A percentile compares a stretch with the other conserved stretches of the same genome.
Evolutionary conservation across 2,329 filamentous ascomycete genomes (phyloP).

Genomic region (Lizonia empirigonia): DNA sequence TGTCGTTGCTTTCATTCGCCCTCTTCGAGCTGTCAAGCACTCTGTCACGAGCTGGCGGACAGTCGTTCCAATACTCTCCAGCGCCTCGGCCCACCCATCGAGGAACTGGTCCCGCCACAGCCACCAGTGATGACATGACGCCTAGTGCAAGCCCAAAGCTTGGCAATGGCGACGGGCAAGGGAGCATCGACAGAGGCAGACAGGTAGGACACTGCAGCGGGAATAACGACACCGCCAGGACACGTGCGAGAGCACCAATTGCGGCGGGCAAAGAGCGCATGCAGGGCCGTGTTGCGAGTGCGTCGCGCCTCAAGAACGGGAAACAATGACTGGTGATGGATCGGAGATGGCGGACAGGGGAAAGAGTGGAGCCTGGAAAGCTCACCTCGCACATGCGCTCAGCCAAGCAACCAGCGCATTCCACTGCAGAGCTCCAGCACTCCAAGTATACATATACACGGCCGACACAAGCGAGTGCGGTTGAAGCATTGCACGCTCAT

Average conservation of each 20-base stretch:
- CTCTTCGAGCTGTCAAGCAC: background rate
- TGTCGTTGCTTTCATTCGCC: no score
- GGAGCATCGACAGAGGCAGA: no score
- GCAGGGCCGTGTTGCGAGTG: conserved; percentile 8
- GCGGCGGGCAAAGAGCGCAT: background rate
- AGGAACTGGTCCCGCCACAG: no score
- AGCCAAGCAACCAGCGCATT: conserved; percentile 15
- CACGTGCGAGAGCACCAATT: background rate
- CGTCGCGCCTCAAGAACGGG: background rate
- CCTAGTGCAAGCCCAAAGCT: conserved; percentile 12
- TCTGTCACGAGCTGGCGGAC: conserved; percentile 1
- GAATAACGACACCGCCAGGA: background rate
- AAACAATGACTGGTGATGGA: background rate
- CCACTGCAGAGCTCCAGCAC: background rate
- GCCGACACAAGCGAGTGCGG: background rate
- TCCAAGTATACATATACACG: no score
- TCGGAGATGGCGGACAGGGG: background rate
- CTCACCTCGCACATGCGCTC: conserved; percentile 17
- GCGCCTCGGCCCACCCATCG: conserved; percentile 2
- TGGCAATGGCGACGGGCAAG: conserved; percentile 1
- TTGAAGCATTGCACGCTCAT: conserved; percentile 2
- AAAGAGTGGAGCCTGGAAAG: conserved; percentile 10
- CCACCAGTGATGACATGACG: conserved; percentile 2
- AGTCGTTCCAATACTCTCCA: background rate
- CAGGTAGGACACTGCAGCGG: background rate